Conservation (phyloP, 176 grass and related monocot genomes). For the Saccharum spontaneum region DNA sequence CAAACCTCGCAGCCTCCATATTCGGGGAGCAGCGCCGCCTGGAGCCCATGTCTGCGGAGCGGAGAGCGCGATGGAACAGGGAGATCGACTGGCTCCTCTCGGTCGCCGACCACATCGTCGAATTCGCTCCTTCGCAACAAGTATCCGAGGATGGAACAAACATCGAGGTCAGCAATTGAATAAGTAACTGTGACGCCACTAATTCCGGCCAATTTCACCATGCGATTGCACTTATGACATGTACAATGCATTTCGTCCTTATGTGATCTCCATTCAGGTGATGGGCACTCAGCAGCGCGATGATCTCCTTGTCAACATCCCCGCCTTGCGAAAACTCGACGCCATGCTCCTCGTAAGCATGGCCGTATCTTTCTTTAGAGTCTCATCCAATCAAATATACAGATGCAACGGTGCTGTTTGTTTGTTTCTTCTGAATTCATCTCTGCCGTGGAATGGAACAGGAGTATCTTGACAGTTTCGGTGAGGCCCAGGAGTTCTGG, state of each 20-base stretch:
- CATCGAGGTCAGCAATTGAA: constrained; percentile 56
- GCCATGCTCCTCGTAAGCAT: constrained; percentile 77
- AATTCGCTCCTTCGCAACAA: constrained; percentile 67
- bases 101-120: constrained; percentile 77
- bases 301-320: constrained; percentile 84
- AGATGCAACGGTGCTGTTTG: background rate
- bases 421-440: background rate
- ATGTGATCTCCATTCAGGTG: constrained; percentile 36
- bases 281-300: constrained; percentile 76
- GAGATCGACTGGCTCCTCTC: constrained; percentile 83
- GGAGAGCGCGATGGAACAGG: constrained; percentile 70
- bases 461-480: constrained; percentile 73
- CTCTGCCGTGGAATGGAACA: constrained; percentile 8
- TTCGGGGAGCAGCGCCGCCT: constrained; percentile 83
- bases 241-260: background rate
- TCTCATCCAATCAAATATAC: background rate
- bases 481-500: constrained; percentile 57
- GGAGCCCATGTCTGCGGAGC: constrained; percentile 73
- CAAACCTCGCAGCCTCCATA: constrained; percentile 87
- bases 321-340: constrained; percentile 78
- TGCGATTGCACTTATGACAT: background rate
- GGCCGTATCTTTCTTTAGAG: background rate
- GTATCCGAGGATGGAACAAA: constrained; percentile 53
- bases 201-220: background rate
- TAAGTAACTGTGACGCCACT: background rate